Percentiles rank a stretch among this genome's conserved stretches.
These are phyloP conservation scores for Chaetomium fimeti DNA, from an alignment of 495 filamentous ascomycete genomes.

Conservation along the genomic window DNA sequence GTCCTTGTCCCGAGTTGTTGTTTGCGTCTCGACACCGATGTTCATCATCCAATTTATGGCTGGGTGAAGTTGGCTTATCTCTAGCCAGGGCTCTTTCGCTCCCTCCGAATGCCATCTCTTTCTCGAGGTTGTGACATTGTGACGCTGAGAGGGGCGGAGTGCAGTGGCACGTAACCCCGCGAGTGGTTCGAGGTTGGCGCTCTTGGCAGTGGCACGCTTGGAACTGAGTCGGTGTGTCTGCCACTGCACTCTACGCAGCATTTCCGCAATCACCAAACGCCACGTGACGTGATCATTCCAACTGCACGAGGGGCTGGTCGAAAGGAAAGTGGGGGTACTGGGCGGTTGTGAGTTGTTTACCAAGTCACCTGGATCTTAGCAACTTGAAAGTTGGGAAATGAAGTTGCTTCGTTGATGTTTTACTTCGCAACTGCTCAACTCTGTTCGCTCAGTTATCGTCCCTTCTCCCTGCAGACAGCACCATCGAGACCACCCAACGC, in stretches of 20 bases:
- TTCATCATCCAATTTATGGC: no score
- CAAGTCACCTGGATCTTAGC: background rate
- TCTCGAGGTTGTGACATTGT: background rate
- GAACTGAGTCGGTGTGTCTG: conserved; percentile 4
- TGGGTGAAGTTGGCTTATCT: no score
- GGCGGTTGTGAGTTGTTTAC: background rate
- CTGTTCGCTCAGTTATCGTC: background rate
- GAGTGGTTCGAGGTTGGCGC: background rate
- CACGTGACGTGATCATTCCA: conserved; percentile 9
- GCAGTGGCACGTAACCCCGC: background rate
- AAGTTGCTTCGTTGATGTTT: background rate
- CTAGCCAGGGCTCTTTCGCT: no score
- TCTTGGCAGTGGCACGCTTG: conserved; percentile 19
- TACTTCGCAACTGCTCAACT: no score
- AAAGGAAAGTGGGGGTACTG: background rate
- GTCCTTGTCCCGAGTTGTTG: no score
- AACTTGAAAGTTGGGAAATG: background rate
- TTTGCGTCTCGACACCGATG: no score
- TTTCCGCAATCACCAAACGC: background rate
- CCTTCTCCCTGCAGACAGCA: background rate
- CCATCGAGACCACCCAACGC: background rate
- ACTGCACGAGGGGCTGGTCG: background rate
- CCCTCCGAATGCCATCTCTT: no score
- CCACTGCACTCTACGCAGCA: no score
- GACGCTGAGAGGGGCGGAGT: background rate